A percentile compares a stretch with the other conserved stretches of the same genome.
Conservation (phyloP, 2,329 filamentous ascomycete genomes). For the Ambrosiella xylebori region DNA sequence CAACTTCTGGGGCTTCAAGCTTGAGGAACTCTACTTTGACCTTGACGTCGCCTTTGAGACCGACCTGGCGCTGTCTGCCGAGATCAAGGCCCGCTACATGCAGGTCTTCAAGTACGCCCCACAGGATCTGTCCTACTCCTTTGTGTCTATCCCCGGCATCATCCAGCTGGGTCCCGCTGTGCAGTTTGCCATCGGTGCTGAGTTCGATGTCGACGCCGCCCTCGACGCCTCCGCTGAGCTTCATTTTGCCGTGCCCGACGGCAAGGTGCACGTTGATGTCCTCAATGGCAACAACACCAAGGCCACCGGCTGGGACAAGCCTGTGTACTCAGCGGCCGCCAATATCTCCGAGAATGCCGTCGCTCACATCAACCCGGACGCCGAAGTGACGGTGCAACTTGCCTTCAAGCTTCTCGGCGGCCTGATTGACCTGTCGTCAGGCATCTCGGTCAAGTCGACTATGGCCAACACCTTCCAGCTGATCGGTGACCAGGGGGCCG, state of each 20-base stretch:
- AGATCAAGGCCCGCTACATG: constrained; percentile 20
- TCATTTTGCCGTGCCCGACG: constrained; percentile 20
- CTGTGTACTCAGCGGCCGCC: constrained; percentile 21
- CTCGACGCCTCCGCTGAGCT: constrained; percentile 19
- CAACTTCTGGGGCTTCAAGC: constrained; percentile 20
- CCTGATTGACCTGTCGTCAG: constrained; percentile 22
- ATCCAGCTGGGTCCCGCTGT: constrained; percentile 23
- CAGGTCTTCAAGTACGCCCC: constrained; percentile 22
- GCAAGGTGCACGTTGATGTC: constrained; percentile 24
- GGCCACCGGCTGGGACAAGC: constrained; percentile 21
- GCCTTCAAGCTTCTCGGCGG: constrained; percentile 22
- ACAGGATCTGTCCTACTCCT: constrained; percentile 21
- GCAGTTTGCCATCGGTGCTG: constrained; percentile 22
- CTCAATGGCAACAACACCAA: constrained; percentile 18
- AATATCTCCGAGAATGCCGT: constrained; percentile 20
- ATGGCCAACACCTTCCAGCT: constrained; percentile 22
- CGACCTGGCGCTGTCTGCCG: constrained; percentile 21
- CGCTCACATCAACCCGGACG: constrained; percentile 20
- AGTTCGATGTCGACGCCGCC: constrained; percentile 21
- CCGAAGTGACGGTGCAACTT: constrained; percentile 24
- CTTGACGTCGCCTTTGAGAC: constrained; percentile 24
- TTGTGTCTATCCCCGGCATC: constrained; percentile 25
- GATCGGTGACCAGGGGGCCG: background rate
- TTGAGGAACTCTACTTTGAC: constrained; percentile 25
- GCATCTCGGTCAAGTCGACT: constrained; percentile 22